Conservation (phyloP, 441 rosid species). For the Pelargonium cotyledonis region DNA sequence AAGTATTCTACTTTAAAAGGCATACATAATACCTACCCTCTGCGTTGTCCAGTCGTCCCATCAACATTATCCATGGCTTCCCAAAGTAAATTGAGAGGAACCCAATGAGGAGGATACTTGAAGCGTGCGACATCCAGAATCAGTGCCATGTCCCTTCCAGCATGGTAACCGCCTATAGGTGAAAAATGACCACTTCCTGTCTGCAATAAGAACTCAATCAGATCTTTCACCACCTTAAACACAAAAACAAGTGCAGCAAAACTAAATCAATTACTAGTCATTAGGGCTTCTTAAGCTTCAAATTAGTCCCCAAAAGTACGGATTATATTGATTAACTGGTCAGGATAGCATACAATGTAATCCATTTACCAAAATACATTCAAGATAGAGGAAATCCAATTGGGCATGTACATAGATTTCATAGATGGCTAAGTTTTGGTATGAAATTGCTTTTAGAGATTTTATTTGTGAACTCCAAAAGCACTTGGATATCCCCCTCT, state of each 20-base stretch:
- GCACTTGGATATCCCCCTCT: background rate
- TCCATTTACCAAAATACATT: background rate
- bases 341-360: background rate
- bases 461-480: background rate
- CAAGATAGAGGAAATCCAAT: background rate
- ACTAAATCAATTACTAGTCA: background rate
- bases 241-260: background rate
- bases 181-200: slow-evolving; percentile 70
- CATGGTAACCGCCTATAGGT: slow-evolving; percentile 70
- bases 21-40: slow-evolving; percentile 40
- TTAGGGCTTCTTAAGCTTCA: background rate
- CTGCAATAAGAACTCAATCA: slow-evolving; percentile 29
- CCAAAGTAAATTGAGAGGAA: slow-evolving; percentile 67
- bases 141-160: slow-evolving; percentile 58
- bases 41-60: slow-evolving; percentile 44
- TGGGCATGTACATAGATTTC: background rate
- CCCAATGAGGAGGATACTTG: slow-evolving; percentile 80
- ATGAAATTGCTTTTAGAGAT: background rate
- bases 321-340: background rate
- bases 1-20: slow-evolving; percentile 1
- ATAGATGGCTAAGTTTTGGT: background rate
- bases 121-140: slow-evolving; percentile 73
- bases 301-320: slow-evolving; percentile 6
- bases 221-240: background rate
- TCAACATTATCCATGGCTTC: slow-evolving; percentile 59